Conservation (phyloP, 2,329 filamentous ascomycete species). For the Apiospora arundinis region DNA sequence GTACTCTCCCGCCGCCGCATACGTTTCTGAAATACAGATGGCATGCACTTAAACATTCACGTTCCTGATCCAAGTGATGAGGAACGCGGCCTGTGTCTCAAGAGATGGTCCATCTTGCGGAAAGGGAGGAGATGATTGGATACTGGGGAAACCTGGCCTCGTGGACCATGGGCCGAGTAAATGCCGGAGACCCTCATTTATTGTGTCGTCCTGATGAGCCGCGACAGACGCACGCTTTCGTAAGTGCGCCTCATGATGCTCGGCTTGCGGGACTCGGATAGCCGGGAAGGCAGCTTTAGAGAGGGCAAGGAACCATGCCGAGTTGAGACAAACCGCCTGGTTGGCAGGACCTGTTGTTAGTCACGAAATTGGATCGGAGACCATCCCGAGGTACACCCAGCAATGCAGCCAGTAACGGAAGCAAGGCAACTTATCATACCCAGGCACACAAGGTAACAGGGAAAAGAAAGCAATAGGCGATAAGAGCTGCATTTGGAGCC, state of each 20-base stretch:
- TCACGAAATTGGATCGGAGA: background rate
- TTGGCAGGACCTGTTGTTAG: conserved; percentile 2
- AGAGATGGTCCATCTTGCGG: background rate
- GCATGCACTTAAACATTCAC: background rate
- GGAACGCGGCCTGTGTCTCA: background rate
- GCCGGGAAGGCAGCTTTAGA: background rate
- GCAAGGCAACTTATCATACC: background rate
- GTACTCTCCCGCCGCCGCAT: background rate
- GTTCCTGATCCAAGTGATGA: conserved; percentile 2
- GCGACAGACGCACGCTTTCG: conserved; percentile 16
- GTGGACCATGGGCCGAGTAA: conserved; percentile 10
- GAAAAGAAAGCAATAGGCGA: background rate
- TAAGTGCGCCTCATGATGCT: conserved; percentile 11
- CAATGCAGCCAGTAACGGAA: background rate
- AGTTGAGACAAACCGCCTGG: background rate
- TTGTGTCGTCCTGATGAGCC: conserved; percentile 18
- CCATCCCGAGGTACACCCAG: conserved; percentile 1
- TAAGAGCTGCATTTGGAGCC: conserved; percentile 9
- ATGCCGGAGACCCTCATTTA: conserved; percentile 17
- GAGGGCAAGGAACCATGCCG: background rate
- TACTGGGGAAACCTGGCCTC: background rate
- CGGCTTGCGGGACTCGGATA: background rate
- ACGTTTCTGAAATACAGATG: background rate
- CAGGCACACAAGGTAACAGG: background rate
- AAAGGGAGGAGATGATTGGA: background rate